These are phyloP conservation scores for Acanthamoeba lenticulata DNA, from an alignment of 208 protist genomes.

Conservation along the genomic window DNA sequence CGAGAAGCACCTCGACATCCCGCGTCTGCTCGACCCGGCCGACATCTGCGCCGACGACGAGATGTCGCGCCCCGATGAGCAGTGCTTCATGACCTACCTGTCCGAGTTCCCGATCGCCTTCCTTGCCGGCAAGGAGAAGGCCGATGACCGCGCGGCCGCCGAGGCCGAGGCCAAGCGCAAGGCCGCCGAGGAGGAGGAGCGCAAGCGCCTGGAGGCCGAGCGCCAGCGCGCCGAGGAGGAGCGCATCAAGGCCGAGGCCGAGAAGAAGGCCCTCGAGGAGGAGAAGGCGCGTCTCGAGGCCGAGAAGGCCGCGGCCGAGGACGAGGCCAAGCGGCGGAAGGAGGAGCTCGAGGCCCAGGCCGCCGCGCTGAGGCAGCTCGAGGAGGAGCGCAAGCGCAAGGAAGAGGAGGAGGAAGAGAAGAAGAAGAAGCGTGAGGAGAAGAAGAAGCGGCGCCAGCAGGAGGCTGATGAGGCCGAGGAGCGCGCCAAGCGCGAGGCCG, in stretches of 20 bases:
- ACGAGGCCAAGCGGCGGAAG: conserved; percentile 18
- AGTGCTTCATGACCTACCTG: conserved; percentile 90
- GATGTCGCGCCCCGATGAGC: conserved; percentile 80
- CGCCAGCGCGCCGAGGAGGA: conserved; percentile 43
- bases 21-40: conserved; percentile 83
- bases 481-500: conserved; percentile 20
- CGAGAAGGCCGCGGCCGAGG: conserved; percentile 26
- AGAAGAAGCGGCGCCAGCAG: conserved; percentile 31
- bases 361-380: conserved; percentile 34
- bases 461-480: conserved; percentile 47
- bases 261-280: conserved; percentile 47
- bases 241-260: conserved; percentile 3
- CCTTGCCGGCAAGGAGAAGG: conserved; percentile 44
- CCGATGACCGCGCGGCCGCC: neutral
- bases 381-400: neutral
- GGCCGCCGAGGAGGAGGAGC: conserved; percentile 49
- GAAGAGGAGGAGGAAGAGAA: conserved; percentile 39
- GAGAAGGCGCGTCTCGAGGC: conserved; percentile 42
- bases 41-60: conserved; percentile 79
- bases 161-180: conserved; percentile 42
- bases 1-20: conserved; percentile 83
- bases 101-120: conserved; percentile 81
- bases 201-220: conserved; percentile 39
- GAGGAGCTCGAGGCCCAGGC: conserved; percentile 23
- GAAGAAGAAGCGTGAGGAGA: conserved; percentile 58